phyloP scores from a whole-genome alignment of 1,284 basidiomycete species.

The Erythrobasidium hasegawianum region DNA sequence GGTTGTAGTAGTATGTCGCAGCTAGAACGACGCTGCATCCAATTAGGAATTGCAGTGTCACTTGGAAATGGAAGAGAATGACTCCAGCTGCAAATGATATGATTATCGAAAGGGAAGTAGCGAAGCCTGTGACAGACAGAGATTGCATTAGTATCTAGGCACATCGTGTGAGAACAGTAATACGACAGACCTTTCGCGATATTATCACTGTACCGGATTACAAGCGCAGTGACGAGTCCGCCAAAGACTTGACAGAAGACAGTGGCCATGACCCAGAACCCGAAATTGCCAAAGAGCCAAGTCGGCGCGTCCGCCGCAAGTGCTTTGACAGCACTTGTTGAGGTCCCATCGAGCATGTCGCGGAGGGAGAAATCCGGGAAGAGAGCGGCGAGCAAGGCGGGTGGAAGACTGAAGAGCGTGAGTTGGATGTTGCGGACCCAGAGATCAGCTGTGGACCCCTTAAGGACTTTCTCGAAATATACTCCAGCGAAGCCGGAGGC shows the following conservation, averaged over 20 bases:
- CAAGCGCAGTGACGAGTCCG: constrained; percentile 79
- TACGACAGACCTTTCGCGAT: constrained; percentile 64
- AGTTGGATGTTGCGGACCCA: constrained; percentile 97
- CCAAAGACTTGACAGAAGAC: constrained; percentile 84
- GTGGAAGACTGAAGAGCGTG: constrained; percentile 86
- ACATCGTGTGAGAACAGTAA: background rate
- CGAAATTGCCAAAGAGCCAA: constrained; percentile 69
- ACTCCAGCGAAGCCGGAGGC: constrained; percentile 91
- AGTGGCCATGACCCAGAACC: constrained; percentile 84
- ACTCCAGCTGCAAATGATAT: constrained; percentile 88
- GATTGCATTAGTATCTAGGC: too few species aligned
- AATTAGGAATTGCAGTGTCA: constrained; percentile 76
- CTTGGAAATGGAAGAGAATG: constrained; percentile 77
- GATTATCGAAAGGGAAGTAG: constrained; percentile 85
- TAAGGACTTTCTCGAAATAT: constrained; percentile 97
- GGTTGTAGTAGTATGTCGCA: constrained; percentile 87
- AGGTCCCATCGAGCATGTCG: constrained; percentile 8
- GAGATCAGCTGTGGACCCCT: constrained; percentile 79
- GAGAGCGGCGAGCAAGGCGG: constrained; percentile 79
- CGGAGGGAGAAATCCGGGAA: constrained; percentile 51
- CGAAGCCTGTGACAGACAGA: constrained; percentile 75
- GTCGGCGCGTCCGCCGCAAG: constrained; percentile 28
- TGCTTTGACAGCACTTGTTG: background rate
- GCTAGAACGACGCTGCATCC: constrained; percentile 76
- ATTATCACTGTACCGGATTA: constrained; percentile 66